Percentiles rank a stretch among this genome's conserved stretches.
Conservation (phyloP, 208 protist species). For the Acanthamoeba divionensis region DNA sequence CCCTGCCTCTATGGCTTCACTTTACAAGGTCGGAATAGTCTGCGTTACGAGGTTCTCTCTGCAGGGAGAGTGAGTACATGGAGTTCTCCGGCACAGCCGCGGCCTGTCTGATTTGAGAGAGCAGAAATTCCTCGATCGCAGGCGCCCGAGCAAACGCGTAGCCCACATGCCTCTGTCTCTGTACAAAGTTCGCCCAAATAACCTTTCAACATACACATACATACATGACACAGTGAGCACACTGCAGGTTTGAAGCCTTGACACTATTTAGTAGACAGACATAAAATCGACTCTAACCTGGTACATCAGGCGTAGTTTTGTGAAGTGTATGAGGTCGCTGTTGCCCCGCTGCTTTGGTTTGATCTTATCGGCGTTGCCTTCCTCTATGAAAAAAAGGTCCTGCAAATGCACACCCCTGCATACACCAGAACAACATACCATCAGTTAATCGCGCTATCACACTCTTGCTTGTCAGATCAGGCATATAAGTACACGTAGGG, state of each 20-base stretch:
- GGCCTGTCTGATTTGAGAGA: background rate
- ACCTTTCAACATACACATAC: too few relatives aligned
- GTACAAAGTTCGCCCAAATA: too few relatives aligned
- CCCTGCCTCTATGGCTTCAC: too few relatives aligned
- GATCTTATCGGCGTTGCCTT: background rate
- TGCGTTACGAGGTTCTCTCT: background rate
- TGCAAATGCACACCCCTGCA: background rate
- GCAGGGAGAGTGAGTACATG: background rate
- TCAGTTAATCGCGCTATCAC: too few relatives aligned
- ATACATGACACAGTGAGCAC: too few relatives aligned
- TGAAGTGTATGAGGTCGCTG: background rate
- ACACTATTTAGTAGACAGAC: too few relatives aligned
- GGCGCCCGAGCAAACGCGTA: background rate
- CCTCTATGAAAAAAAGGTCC: background rate
- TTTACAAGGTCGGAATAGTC: background rate
- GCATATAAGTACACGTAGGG: background rate
- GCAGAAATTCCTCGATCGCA: background rate
- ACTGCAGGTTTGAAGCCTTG: too few relatives aligned
- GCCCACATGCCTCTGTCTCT: background rate
- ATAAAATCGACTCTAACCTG: background rate
- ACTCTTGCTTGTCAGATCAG: background rate
- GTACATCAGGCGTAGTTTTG: background rate
- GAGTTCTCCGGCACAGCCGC: background rate
- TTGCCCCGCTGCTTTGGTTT: background rate
- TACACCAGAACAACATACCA: too few relatives aligned